phyloP scores from a whole-genome alignment of 108 stramenopile genomes.

The Skeletonema marinoi region DNA sequence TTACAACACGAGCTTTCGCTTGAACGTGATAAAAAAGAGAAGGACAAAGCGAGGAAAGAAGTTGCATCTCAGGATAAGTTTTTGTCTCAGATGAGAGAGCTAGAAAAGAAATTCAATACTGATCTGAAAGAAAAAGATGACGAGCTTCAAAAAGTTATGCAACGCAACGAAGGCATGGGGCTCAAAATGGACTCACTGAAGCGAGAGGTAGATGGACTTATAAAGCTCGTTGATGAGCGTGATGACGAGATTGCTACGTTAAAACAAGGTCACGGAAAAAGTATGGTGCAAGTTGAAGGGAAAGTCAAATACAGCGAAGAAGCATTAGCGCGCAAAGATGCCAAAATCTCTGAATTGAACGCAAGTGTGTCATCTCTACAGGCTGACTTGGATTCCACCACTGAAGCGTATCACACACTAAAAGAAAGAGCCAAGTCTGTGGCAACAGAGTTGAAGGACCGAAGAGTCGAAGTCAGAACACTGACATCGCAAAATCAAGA shows the following conservation, averaged over 20 bases:
- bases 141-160: conserved; percentile 36
- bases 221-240: conserved; percentile 58
- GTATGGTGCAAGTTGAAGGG: conserved; percentile 41
- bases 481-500: conserved; percentile 56
- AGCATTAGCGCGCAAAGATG: conserved; percentile 42
- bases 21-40: conserved; percentile 42
- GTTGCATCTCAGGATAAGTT: conserved; percentile 52
- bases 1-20: conserved; percentile 20
- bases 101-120: conserved; percentile 41
- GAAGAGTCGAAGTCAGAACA: conserved; percentile 75
- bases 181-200: conserved; percentile 59
- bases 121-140: conserved; percentile 44
- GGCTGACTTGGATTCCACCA: conserved; percentile 48
- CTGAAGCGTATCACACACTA: conserved; percentile 67
- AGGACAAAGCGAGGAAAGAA: conserved; percentile 37
- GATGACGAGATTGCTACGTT: conserved; percentile 49
- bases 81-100: conserved; percentile 43
- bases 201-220: conserved; percentile 62
- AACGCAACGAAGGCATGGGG: conserved; percentile 49
- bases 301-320: conserved; percentile 38
- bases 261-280: conserved; percentile 45
- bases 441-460: conserved; percentile 83
- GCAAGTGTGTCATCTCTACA: conserved; percentile 62
- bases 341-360: conserved; percentile 41
- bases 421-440: conserved; percentile 76